A percentile compares a stretch with the other conserved stretches of the same genome.
phyloP scores from a whole-genome alignment of 768 basidiomycete genomes.

The Chlorophyllum brunneum region DNA sequence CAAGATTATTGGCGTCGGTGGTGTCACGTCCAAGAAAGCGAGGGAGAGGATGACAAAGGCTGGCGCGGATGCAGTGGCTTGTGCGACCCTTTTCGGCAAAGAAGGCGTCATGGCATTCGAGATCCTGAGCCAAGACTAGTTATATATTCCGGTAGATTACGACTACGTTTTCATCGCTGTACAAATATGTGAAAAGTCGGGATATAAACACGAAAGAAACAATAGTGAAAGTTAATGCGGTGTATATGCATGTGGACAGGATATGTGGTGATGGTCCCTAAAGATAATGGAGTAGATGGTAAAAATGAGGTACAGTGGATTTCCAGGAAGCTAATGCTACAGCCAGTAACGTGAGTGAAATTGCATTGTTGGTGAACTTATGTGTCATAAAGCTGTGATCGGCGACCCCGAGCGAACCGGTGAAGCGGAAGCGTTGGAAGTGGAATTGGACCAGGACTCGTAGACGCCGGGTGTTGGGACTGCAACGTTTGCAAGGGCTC shows the following conservation, averaged over 20 bases:
- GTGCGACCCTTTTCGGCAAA: slow-evolving; percentile 49
- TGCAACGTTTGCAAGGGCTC: background rate
- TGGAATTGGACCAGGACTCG: slow-evolving; percentile 7
- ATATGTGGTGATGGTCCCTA: slow-evolving; percentile 7
- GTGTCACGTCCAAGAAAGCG: slow-evolving; percentile 61
- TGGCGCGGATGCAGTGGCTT: slow-evolving; percentile 70
- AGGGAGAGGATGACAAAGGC: slow-evolving; percentile 67
- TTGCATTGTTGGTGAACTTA: background rate
- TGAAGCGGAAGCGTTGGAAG: slow-evolving; percentile 2
- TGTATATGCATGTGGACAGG: background rate
- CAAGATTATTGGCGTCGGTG: slow-evolving; percentile 77
- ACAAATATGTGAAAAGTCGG: slow-evolving; percentile 5
- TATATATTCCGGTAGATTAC: background rate
- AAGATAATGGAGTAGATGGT: background rate
- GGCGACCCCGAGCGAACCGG: slow-evolving; percentile 9
- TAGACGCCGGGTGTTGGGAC: background rate
- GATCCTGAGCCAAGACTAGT: slow-evolving; percentile 22
- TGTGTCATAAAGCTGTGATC: slow-evolving; percentile 9
- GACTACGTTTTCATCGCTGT: background rate
- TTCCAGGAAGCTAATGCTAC: slow-evolving; percentile 9
- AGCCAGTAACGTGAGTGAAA: slow-evolving; percentile 5
- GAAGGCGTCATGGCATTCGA: slow-evolving; percentile 53
- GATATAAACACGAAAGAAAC: background rate
- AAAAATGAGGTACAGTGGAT: slow-evolving; percentile 1
- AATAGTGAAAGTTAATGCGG: background rate